Conservation (phyloP, 2,329 filamentous ascomycete species). For the Coleophoma crateriformis region DNA sequence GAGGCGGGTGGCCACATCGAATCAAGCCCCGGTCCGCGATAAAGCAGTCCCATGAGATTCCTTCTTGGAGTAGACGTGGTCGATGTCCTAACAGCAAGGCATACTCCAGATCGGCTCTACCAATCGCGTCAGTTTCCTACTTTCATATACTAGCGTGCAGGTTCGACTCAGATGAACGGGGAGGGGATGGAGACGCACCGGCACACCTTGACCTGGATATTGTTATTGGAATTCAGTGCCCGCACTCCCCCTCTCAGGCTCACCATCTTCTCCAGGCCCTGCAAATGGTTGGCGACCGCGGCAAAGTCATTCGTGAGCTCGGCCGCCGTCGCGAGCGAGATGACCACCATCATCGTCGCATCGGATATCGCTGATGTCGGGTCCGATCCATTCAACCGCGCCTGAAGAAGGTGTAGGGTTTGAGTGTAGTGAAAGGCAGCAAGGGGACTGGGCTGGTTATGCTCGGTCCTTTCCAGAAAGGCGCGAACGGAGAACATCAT, state of each 20-base stretch:
- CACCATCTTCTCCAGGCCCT: slow-evolving; percentile 31
- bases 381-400: slow-evolving; percentile 13
- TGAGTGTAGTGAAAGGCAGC: background rate
- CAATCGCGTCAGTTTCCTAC: slow-evolving; percentile 10
- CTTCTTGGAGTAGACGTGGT: slow-evolving; percentile 2
- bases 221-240: slow-evolving; percentile 24
- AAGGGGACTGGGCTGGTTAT: background rate
- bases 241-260: slow-evolving; percentile 28
- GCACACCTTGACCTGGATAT: slow-evolving; percentile 28
- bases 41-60: slow-evolving; percentile 8
- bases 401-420: slow-evolving; percentile 2
- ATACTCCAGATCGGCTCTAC: slow-evolving; percentile 12
- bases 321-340: slow-evolving; percentile 25
- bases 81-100: background rate
- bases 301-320: slow-evolving; percentile 20
- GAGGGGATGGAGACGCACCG: slow-evolving; percentile 14
- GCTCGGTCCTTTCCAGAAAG: background rate
- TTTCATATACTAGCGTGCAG: background rate
- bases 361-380: slow-evolving; percentile 24
- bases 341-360: slow-evolving; percentile 24
- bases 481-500: background rate
- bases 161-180: background rate
- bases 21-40: slow-evolving; percentile 9
- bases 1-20: background rate
- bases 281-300: slow-evolving; percentile 24